Conservation (phyloP, 2,329 filamentous ascomycete genomes). For the Penicillium crustosum region DNA sequence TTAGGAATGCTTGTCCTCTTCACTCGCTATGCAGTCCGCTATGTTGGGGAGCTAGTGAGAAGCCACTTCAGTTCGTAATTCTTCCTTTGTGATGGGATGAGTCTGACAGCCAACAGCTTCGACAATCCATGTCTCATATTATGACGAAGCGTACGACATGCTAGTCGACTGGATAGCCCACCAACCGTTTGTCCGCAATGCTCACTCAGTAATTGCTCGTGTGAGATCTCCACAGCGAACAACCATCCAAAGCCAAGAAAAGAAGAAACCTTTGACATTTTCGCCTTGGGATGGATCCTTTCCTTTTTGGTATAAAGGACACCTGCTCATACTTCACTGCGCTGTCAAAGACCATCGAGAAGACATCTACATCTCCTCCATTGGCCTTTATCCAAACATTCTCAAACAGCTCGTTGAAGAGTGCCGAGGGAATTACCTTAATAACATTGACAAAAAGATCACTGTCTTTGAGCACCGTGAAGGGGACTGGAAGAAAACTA, state of each 20-base stretch:
- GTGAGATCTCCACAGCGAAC: slow-evolving; percentile 14
- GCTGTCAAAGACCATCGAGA: slow-evolving; percentile 18
- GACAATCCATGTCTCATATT: slow-evolving; percentile 20
- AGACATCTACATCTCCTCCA: slow-evolving; percentile 20
- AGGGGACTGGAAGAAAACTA: slow-evolving; percentile 24
- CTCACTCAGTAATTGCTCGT: slow-evolving; percentile 17
- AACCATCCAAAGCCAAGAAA: slow-evolving; percentile 13
- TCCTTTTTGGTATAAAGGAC: slow-evolving; percentile 23
- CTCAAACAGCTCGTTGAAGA: slow-evolving; percentile 35
- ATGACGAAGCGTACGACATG: slow-evolving; percentile 22
- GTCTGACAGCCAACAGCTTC: slow-evolving; percentile 16
- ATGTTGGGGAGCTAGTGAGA: slow-evolving; percentile 19
- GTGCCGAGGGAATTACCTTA: slow-evolving; percentile 31
- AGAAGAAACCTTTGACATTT: slow-evolving; percentile 21
- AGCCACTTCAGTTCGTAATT: slow-evolving; percentile 21
- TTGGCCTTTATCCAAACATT: slow-evolving; percentile 19
- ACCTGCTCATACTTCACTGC: slow-evolving; percentile 27
- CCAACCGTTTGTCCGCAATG: slow-evolving; percentile 15
- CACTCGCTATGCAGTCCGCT: slow-evolving; percentile 16
- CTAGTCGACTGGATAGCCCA: slow-evolving; percentile 18
- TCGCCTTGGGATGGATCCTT: slow-evolving; percentile 24
- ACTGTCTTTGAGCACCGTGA: slow-evolving; percentile 31
- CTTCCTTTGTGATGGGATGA: slow-evolving; percentile 7
- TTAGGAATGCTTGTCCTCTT: slow-evolving; percentile 19
- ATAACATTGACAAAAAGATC: slow-evolving; percentile 15